Evolutionary conservation across 2,329 filamentous ascomycete species (phyloP).

Genomic region (Aspergillus glaucus): DNA sequence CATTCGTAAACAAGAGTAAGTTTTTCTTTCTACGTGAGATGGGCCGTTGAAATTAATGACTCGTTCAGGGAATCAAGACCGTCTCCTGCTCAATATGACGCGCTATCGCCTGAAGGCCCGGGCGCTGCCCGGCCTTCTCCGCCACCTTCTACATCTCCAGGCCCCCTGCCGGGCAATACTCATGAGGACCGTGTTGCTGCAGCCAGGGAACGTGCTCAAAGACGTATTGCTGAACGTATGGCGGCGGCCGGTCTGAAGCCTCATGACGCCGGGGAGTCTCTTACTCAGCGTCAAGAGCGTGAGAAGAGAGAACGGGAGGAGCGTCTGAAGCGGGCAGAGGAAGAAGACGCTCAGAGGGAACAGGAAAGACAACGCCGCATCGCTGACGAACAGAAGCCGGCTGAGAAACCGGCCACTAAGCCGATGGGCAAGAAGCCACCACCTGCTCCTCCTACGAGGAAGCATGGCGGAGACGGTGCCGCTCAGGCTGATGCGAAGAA

Average conservation of each 20-base stretch:
- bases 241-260: slow-evolving; percentile 88
- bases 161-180: slow-evolving; percentile 45
- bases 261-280: slow-evolving; percentile 72
- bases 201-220: slow-evolving; percentile 94
- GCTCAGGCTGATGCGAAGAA: slow-evolving; percentile 53
- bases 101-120: slow-evolving; percentile 40
- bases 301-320: slow-evolving; percentile 83
- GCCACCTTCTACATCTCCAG: slow-evolving; percentile 49
- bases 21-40: background rate
- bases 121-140: slow-evolving; percentile 34
- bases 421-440: slow-evolving; percentile 63
- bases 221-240: slow-evolving; percentile 91
- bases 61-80: slow-evolving; percentile 49
- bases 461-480: slow-evolving; percentile 53
- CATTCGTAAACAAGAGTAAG: slow-evolving; percentile 57
- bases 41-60: slow-evolving; percentile 7
- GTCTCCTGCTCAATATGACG: slow-evolving; percentile 37
- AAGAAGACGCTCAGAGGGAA: slow-evolving; percentile 85
- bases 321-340: slow-evolving; percentile 81
- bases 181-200: slow-evolving; percentile 91
- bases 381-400: slow-evolving; percentile 62
- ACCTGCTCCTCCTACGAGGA: slow-evolving; percentile 65
- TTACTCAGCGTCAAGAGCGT: slow-evolving; percentile 78
- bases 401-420: slow-evolving; percentile 53
- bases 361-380: slow-evolving; percentile 77